phyloP scores from a whole-genome alignment of 1,284 basidiomycete genomes.

The Omphalotus olearius region DNA sequence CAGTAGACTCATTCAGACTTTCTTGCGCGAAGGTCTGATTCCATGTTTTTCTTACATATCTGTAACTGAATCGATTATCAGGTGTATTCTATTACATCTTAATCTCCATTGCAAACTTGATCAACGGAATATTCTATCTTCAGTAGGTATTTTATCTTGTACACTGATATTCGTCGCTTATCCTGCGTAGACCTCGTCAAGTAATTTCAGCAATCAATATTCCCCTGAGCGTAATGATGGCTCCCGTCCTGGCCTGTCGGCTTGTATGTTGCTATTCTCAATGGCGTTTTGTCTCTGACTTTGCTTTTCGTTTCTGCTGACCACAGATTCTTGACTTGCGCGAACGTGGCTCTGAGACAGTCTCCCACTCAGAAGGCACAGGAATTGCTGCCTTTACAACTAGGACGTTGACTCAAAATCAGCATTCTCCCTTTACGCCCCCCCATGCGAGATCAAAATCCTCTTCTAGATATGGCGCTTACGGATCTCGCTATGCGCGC shows the following conservation, averaged over 20 bases:
- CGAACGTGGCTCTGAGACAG: conserved; percentile 71
- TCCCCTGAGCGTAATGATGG: conserved; percentile 80
- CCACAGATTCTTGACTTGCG: conserved; percentile 71
- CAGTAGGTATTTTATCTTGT: conserved; percentile 43
- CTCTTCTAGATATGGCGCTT: conserved; percentile 19
- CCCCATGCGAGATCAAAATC: conserved; percentile 38
- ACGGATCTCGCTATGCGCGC: conserved; percentile 26
- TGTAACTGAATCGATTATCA: conserved; percentile 21
- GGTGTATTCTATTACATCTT: conserved; percentile 79
- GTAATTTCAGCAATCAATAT: conserved; percentile 81
- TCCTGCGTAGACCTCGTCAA: conserved; percentile 57
- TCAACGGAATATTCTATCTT: conserved; percentile 80
- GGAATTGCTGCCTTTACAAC: conserved; percentile 58
- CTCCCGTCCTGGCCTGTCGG: conserved; percentile 73
- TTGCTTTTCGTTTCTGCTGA: conserved; percentile 1
- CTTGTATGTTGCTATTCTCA: conserved; percentile 40
- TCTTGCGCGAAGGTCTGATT: conserved; percentile 68
- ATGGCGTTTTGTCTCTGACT: background rate
- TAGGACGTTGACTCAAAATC: conserved; percentile 45
- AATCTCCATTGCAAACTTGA: conserved; percentile 76
- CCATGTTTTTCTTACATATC: background rate
- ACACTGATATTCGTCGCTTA: conserved; percentile 12
- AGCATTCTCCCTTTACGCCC: conserved; percentile 42
- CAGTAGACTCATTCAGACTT: conserved; percentile 75
- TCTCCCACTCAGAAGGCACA: conserved; percentile 61